These are phyloP conservation scores for Colletotrichum truncatum DNA, from an alignment of 2,329 filamentous ascomycete species.

Conservation along the genomic window DNA sequence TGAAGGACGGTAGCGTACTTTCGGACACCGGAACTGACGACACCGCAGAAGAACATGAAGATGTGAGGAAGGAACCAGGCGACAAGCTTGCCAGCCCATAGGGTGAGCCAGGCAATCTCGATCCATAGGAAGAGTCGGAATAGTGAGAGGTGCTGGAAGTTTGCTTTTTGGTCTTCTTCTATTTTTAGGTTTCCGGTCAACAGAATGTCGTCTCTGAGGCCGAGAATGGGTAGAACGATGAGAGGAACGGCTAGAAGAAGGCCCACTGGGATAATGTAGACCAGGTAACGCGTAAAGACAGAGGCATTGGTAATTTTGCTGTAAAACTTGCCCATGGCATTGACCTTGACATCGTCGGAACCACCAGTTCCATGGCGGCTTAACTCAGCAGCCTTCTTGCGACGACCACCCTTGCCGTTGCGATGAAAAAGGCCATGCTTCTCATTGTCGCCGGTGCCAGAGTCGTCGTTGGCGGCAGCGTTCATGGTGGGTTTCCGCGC, in stretches of 20 bases:
- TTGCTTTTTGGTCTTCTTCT: no score
- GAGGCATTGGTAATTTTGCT: constrained; percentile 71
- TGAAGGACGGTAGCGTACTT: constrained; percentile 75
- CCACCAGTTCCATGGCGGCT: constrained; percentile 55
- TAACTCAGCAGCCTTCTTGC: constrained; percentile 56
- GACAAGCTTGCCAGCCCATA: constrained; percentile 74
- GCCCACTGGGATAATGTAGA: constrained; percentile 73
- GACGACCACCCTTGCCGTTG: constrained; percentile 57
- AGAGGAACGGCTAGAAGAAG: constrained; percentile 70
- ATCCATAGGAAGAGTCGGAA: constrained; percentile 75
- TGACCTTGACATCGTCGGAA: constrained; percentile 64
- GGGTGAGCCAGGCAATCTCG: constrained; percentile 71
- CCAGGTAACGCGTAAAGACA: constrained; percentile 70
- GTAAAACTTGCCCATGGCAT: constrained; percentile 73
- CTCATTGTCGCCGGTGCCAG: constrained; percentile 48
- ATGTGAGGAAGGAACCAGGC: constrained; percentile 67
- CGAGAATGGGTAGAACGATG: constrained; percentile 60
- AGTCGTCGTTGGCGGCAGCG: constrained; percentile 43
- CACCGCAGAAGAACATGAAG: constrained; percentile 76
- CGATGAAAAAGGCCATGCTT: constrained; percentile 55
- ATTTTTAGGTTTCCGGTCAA: no score
- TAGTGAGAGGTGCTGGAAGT: no score
- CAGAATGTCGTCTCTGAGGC: constrained; percentile 45
- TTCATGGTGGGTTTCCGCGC: constrained; percentile 57
- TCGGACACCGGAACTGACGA: constrained; percentile 74